Conservation (phyloP, 2,329 filamentous ascomycete genomes). For the Penicillium sp. region DNA sequence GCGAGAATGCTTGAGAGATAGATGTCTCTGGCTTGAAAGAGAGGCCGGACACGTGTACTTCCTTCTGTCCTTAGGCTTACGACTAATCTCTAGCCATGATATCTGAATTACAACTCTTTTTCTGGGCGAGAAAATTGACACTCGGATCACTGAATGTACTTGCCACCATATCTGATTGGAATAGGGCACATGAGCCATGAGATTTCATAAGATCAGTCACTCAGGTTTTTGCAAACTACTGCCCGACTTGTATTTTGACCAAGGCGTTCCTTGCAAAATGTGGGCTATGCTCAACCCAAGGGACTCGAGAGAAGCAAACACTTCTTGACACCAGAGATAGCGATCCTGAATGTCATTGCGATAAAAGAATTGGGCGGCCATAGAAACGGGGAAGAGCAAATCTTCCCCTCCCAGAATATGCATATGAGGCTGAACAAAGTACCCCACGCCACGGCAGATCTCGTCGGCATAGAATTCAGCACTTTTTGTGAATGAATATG, state of each 20-base stretch:
- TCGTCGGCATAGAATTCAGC: slow-evolving; percentile 12
- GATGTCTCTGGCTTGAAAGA: background rate
- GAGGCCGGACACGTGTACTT: background rate
- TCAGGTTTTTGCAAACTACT: background rate
- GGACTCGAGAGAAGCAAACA: slow-evolving; percentile 11
- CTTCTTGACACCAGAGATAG: slow-evolving; percentile 18
- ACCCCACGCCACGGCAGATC: slow-evolving; percentile 16
- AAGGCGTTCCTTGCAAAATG: slow-evolving; percentile 17
- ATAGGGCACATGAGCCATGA: background rate
- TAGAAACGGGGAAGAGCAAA: slow-evolving; percentile 15
- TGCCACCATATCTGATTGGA: background rate
- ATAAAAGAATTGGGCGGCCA: slow-evolving; percentile 13
- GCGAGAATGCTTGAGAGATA: background rate
- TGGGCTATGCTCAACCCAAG: slow-evolving; percentile 11
- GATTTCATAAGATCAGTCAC: background rate
- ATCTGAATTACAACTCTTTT: too few species aligned
- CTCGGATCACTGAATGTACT: background rate
- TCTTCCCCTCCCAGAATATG: slow-evolving; percentile 17
- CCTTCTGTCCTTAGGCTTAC: background rate
- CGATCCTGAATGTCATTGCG: slow-evolving; percentile 6
- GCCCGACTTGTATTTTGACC: slow-evolving; percentile 12
- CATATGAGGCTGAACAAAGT: slow-evolving; percentile 20
- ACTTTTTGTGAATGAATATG: background rate
- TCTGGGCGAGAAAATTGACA: background rate
- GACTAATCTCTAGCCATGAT: too few species aligned